phyloP scores from a whole-genome alignment of 768 basidiomycete genomes.

The Suillus decipiens region DNA sequence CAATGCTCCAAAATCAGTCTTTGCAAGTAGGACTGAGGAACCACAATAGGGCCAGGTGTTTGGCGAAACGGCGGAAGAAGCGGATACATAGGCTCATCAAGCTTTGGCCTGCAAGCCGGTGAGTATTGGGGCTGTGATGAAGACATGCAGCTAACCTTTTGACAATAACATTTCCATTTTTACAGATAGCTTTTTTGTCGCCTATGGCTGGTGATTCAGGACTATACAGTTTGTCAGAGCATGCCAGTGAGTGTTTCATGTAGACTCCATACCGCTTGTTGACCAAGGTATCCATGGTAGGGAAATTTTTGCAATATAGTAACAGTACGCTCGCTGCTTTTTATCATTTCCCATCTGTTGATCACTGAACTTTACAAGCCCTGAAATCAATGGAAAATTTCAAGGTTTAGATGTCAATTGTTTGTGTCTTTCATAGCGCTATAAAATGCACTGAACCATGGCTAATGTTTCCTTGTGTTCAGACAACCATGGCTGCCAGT shows the following conservation, averaged over 20 bases:
- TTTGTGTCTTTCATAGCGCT: background rate
- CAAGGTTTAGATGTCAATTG: background rate
- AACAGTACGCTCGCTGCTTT: background rate
- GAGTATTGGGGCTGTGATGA: background rate
- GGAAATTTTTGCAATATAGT: background rate
- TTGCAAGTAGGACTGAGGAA: background rate
- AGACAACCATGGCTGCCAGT: background rate
- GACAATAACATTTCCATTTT: background rate
- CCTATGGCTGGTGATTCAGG: background rate
- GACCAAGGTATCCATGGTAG: background rate
- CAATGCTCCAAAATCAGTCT: background rate
- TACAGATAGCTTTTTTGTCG: background rate
- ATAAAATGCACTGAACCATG: background rate
- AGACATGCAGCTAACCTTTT: conserved; percentile 3
- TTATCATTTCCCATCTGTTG: background rate
- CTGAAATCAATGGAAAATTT: background rate
- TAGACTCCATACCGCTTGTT: background rate
- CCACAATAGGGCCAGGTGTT: background rate
- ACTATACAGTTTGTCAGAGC: conserved; percentile 2
- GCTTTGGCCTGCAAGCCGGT: background rate
- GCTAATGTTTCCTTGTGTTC: background rate
- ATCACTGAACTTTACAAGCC: conserved; percentile 4
- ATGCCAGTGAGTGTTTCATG: background rate
- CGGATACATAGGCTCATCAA: background rate
- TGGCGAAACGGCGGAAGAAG: background rate